phyloP scores from a whole-genome alignment of 2,329 filamentous ascomycete genomes.

The Ophiostoma ulmi region DNA sequence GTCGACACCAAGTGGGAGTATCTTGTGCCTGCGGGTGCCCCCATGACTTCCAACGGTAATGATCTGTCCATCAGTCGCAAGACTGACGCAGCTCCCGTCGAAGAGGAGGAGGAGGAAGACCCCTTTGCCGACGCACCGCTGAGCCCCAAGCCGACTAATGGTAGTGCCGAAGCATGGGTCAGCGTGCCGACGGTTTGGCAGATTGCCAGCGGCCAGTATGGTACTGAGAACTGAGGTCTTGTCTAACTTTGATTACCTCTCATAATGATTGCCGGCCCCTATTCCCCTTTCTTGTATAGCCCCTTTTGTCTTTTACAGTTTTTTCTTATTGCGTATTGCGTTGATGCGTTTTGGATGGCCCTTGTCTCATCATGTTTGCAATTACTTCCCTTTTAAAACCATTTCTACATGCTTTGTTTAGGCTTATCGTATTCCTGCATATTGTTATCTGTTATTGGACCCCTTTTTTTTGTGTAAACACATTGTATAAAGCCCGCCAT shows the following conservation, averaged over 20 bases:
- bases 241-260: background rate
- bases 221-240: constrained; percentile 41
- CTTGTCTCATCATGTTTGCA: background rate
- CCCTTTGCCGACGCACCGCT: constrained; percentile 63
- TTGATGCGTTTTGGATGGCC: background rate
- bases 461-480: background rate
- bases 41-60: constrained; percentile 46
- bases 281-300: constrained; percentile 16
- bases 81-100: constrained; percentile 44
- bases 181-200: constrained; percentile 62
- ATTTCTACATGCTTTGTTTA: background rate
- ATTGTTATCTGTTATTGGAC: background rate
- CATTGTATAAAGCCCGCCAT: background rate
- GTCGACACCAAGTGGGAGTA: constrained; percentile 59
- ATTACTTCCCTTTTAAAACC: background rate
- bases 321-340: constrained; percentile 7
- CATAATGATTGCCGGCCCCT: background rate
- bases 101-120: constrained; percentile 51
- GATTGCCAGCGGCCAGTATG: constrained; percentile 71
- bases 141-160: constrained; percentile 28
- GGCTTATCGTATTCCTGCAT: background rate
- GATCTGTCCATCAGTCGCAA: constrained; percentile 59
- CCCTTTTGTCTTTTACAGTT: background rate
- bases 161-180: constrained; percentile 49
- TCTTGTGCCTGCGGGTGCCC: constrained; percentile 56